Evolutionary conservation across 2,329 filamentous ascomycete species (phyloP).

Genomic region (Colletotrichum tropicicola): DNA sequence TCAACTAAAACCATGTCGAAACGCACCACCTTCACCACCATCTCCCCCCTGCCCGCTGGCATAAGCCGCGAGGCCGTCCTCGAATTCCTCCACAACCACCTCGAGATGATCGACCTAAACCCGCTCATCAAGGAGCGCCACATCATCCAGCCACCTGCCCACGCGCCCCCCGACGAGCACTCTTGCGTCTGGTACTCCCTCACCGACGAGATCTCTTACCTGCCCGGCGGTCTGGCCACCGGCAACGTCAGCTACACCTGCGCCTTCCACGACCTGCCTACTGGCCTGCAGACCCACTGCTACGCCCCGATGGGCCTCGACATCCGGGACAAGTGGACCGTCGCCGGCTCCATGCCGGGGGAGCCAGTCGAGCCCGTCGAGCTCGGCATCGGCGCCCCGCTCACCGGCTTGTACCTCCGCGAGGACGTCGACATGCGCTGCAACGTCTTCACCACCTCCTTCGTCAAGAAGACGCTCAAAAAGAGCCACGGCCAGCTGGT

Average conservation of each 20-base stretch:
- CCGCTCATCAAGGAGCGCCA: conserved; percentile 80
- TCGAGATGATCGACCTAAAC: conserved; percentile 88
- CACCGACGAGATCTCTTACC: conserved; percentile 79
- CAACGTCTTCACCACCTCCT: conserved; percentile 77
- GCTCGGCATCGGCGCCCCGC: conserved; percentile 71
- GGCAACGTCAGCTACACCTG: conserved; percentile 81
- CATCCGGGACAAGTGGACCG: conserved; percentile 79
- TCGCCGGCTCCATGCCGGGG: conserved; percentile 76
- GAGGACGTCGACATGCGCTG: conserved; percentile 88
- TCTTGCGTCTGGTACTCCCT: conserved; percentile 81
- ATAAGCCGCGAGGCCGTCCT: conserved; percentile 77
- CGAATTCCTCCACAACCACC: conserved; percentile 79
- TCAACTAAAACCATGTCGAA: conserved; percentile 77
- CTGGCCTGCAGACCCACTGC: conserved; percentile 81
- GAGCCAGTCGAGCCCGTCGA: conserved; percentile 74
- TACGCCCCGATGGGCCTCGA: conserved; percentile 86
- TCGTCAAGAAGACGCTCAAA: conserved; percentile 85
- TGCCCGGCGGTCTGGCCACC: conserved; percentile 71
- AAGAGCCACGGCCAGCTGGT: conserved; percentile 78
- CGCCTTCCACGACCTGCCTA: conserved; percentile 78
- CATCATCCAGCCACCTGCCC: conserved; percentile 71
- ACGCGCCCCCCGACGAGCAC: conserved; percentile 76
- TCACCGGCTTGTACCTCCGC: conserved; percentile 78
- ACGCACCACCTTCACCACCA: conserved; percentile 76
- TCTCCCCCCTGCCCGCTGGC: conserved; percentile 77